Conservation (phyloP, 495 filamentous ascomycete species). For the Trichoderma virens region DNA sequence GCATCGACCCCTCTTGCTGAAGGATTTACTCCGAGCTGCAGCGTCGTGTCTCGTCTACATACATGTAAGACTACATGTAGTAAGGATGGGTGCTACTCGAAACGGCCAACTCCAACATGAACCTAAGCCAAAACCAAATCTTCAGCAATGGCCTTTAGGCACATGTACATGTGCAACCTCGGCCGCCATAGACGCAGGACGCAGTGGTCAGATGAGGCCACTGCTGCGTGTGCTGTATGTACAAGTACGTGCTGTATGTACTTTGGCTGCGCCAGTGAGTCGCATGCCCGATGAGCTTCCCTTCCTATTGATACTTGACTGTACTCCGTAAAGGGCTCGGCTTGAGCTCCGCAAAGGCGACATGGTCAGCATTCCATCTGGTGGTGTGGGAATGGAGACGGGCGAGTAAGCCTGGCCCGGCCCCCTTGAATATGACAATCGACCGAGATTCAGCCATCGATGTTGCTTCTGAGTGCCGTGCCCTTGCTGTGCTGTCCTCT, state of each 20-base stretch:
- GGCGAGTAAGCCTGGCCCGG: background rate
- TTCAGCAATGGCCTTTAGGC: background rate
- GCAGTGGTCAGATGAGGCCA: conserved; percentile 5
- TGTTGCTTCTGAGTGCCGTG: too few species aligned
- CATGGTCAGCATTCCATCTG: background rate
- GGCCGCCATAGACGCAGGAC: background rate
- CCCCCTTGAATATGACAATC: background rate
- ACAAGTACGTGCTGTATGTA: too few species aligned
- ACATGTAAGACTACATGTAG: too few species aligned
- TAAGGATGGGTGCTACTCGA: too few species aligned
- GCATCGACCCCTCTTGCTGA: background rate
- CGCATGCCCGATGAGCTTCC: background rate
- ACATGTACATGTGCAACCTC: background rate
- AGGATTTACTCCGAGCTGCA: too few species aligned
- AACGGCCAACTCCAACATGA: too few species aligned
- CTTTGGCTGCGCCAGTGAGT: background rate
- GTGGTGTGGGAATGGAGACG: background rate
- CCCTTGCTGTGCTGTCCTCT: too few species aligned
- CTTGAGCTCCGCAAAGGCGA: background rate
- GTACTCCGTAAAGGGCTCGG: background rate
- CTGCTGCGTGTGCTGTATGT: background rate
- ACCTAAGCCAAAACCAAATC: too few species aligned
- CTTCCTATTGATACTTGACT: too few species aligned
- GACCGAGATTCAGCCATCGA: background rate
- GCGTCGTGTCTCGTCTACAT: too few species aligned